Base-by-base conservation (phyloP, 495 filamentous ascomycete species). In the Penicillium dipodomyicola region DNA sequence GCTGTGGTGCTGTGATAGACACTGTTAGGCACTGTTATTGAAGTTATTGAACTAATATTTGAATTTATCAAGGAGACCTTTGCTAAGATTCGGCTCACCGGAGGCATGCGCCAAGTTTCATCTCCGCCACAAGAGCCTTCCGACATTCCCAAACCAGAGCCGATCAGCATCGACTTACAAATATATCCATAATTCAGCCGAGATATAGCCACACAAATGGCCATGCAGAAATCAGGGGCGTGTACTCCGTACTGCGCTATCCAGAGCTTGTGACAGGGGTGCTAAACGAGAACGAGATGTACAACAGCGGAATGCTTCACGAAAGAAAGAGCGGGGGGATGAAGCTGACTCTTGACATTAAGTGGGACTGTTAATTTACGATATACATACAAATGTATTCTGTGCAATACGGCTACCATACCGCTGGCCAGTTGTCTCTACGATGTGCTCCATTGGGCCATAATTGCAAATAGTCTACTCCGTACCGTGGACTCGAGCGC, bases 151-250 rank as follows among this genome's bases (percentile, higher is more conserved):
- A 19, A 52, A 43, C 8, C 4, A 20, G 52, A n/a, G 15, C 12
- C 23, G 52, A 59, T 59, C 57, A 25, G 15, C 35, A 11, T 33
- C 15, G n/a, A n/a, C 35, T 2, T n/a, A 37, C 15, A 8, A 37
- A 37, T 37, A n/a, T 37, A n/a, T 37, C 35, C 35, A 37, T 37
- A 37, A n/a, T 2, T 15, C 3, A 37, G 5, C 35, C 6, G 33
- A 14, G 5, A 8, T 37, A n/a, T 22, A 50, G 20, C 25, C 25
- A 8, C 11, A 29, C 15, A 25, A 15, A 46, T 46, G 23, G 14
- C 8, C 14, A 23, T 29, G 14, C n/a, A n/a, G 25, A 15, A 17
- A 46, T 17, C 25, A 46, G 44, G 44, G 44, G 25, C 15, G 29
- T 29, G 12, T 29, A 22, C 22, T 22, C 22, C 22, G 22, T 22